Conservation (phyloP, 495 filamentous ascomycete species). For the Pyrenula massariospora region DNA sequence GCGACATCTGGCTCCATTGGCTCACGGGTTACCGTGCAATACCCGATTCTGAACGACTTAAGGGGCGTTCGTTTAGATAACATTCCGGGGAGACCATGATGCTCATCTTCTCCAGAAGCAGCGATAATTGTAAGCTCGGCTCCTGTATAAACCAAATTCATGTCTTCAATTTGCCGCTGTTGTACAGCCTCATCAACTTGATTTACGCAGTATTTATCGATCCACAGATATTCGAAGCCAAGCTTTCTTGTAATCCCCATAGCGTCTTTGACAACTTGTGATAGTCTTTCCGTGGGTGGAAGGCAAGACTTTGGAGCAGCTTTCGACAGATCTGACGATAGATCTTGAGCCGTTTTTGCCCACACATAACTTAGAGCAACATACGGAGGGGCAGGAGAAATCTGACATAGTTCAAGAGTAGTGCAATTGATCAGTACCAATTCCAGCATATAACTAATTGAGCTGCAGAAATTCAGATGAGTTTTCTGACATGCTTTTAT, state of each 20-base stretch:
- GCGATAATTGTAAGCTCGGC: slow-evolving; percentile 5
- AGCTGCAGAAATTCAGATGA: no score
- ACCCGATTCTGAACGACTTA: not conserved
- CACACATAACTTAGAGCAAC: no score
- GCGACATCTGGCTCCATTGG: not conserved
- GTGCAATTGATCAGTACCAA: no score
- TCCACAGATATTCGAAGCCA: not conserved
- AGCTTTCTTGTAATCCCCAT: not conserved
- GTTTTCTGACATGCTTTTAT: no score
- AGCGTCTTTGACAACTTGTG: not conserved
- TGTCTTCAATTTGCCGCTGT: not conserved
- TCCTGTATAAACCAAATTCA: slow-evolving; percentile 5
- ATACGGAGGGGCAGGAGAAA: no score
- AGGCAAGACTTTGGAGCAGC: no score
- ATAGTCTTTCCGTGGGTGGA: no score
- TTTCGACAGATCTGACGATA: no score
- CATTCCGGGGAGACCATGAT: not conserved
- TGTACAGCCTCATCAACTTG: not conserved
- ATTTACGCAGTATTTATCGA: not conserved
- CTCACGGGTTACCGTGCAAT: not conserved
- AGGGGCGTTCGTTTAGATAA: not conserved
- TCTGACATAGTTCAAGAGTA: no score
- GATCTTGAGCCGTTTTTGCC: no score
- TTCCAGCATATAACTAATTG: no score
- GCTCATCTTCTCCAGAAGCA: not conserved